A percentile compares a stretch with the other conserved stretches of the same genome.
Conservation (phyloP, 148 eudicot genomes). For the Camellia lanceoleosa region DNA sequence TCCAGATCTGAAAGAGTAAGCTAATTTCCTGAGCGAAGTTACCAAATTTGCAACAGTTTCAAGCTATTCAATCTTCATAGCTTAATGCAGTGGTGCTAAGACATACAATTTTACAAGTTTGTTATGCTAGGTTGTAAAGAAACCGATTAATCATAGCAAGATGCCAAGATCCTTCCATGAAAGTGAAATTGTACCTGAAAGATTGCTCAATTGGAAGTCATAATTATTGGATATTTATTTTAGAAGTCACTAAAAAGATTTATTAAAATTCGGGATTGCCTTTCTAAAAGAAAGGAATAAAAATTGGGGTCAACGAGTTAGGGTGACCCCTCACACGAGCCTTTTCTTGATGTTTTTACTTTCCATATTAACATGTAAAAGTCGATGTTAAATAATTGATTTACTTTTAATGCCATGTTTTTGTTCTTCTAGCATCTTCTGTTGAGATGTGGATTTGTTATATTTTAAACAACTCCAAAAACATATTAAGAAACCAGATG, state of each 20-base stretch:
- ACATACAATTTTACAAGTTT: background rate
- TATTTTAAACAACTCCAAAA: background rate
- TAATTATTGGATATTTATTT: background rate
- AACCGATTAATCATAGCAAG: background rate
- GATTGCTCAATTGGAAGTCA: too few relatives aligned
- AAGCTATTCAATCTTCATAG: background rate
- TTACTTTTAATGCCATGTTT: background rate
- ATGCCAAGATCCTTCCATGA: background rate
- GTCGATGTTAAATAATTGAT: background rate
- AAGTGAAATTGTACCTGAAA: background rate
- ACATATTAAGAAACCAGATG: background rate
- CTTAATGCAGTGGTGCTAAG: background rate
- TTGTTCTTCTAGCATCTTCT: too few relatives aligned
- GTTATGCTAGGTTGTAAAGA: background rate
- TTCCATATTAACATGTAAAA: background rate
- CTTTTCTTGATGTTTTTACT: slow-evolving; percentile 1
- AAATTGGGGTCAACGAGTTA: background rate
- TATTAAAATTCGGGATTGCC: background rate
- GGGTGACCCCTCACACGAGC: background rate
- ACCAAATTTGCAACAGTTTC: background rate
- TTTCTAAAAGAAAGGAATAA: background rate
- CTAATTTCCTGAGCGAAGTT: slow-evolving; percentile 14
- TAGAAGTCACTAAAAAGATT: background rate
- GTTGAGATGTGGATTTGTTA: too few relatives aligned
- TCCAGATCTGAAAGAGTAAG: slow-evolving; percentile 86